Conservation (phyloP, 73 alveolate species). For the Urostyla sp. region DNA sequence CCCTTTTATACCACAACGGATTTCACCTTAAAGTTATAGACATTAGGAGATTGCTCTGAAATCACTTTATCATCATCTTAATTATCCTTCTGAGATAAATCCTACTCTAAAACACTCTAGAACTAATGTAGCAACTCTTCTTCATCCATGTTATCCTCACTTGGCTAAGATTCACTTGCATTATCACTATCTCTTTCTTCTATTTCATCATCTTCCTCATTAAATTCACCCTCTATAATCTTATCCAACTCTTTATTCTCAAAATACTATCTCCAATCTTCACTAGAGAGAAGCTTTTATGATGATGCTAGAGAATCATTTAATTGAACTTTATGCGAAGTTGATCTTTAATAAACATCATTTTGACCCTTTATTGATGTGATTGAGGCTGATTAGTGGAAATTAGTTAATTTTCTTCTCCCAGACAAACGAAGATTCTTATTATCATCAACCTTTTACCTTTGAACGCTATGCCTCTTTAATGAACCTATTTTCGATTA, state of each 20-base stretch:
- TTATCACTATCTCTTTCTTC: conserved; percentile 40
- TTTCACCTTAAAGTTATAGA: no score
- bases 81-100: no score
- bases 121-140: no score
- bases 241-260: conserved; percentile 32
- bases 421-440: neutral
- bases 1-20: no score
- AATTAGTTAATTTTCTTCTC: neutral
- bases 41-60: no score
- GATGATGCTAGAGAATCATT: conserved; percentile 32
- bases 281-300: neutral
- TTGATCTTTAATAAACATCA: conserved; percentile 1
- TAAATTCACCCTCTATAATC: neutral
- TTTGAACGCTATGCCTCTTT: conserved; percentile 8
- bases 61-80: no score
- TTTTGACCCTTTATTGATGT: neutral
- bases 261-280: conserved; percentile 53
- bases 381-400: neutral
- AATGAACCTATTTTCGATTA: neutral
- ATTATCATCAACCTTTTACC: neutral
- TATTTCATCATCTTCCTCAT: conserved; percentile 2
- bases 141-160: conserved; percentile 52
- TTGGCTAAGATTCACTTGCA: conserved; percentile 41
- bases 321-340: conserved; percentile 19
- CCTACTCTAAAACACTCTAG: no score